phyloP scores from a whole-genome alignment of 1,284 basidiomycete species.

The Ustilago bromivora region DNA sequence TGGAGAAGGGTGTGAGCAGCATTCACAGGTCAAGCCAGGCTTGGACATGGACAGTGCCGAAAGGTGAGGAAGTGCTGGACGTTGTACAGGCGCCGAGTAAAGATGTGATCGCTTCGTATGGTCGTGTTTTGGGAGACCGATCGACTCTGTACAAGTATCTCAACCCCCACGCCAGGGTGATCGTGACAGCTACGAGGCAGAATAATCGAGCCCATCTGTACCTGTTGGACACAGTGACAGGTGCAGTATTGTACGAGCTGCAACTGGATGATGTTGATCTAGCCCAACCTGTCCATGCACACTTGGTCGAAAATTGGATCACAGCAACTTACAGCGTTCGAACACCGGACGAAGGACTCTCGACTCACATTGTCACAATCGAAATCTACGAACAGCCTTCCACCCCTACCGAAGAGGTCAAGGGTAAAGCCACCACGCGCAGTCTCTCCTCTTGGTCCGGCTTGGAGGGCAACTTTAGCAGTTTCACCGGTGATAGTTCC shows the following conservation, averaged over 20 bases:
- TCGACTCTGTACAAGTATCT: slow-evolving; percentile 94
- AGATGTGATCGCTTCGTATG: slow-evolving; percentile 68
- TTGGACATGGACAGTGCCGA: slow-evolving; percentile 56
- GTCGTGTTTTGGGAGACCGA: slow-evolving; percentile 86
- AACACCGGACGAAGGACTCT: slow-evolving; percentile 73
- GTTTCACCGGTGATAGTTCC: slow-evolving; percentile 41
- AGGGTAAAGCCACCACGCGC: slow-evolving; percentile 8
- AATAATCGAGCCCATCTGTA: slow-evolving; percentile 75
- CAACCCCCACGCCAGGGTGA: slow-evolving; percentile 81
- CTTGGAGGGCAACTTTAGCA: slow-evolving; percentile 42
- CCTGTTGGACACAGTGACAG: slow-evolving; percentile 82
- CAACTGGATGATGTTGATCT: slow-evolving; percentile 63
- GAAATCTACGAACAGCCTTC: slow-evolving; percentile 81
- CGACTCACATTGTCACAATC: slow-evolving; percentile 74
- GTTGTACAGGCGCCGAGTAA: slow-evolving; percentile 29
- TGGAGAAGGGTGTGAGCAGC: slow-evolving; percentile 37
- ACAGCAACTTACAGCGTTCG: slow-evolving; percentile 78
- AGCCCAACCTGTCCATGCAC: slow-evolving; percentile 74
- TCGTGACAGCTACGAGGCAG: slow-evolving; percentile 71
- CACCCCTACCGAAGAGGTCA: slow-evolving; percentile 83
- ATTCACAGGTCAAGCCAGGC: slow-evolving; percentile 35
- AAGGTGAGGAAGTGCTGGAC: slow-evolving; percentile 48
- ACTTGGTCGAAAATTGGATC: slow-evolving; percentile 91
- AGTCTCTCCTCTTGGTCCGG: slow-evolving; percentile 32
- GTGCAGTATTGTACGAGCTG: slow-evolving; percentile 75